Evolutionary conservation across 2,329 filamentous ascomycete genomes (phyloP), one percentile per base, ranked within the genome.

Genomic region (Fusarium liriodendri): DNA sequence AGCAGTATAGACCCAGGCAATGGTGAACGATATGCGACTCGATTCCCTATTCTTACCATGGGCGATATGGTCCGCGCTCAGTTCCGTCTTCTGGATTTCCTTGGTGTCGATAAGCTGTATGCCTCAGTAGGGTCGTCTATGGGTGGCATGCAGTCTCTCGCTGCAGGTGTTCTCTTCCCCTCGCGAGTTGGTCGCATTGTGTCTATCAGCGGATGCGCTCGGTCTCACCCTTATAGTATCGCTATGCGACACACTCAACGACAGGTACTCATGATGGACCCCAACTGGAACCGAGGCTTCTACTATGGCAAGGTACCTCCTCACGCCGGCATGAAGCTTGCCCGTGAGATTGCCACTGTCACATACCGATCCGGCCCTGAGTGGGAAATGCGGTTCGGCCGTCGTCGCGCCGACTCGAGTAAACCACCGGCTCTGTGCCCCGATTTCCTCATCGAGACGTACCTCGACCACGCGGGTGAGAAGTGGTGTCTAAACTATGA

Each of bases 251-350:
- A 99, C 84, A 98, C 96, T 0, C 97, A 99, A 84, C 92, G 97
- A 32, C 97, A 98, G 85, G 97, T 98, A 1, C 89, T 99, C 57
- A 98, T 99, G 95, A 98, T 98, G 93, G 97, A 99, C 79, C 95
- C 95, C 3, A 95, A 97, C 79, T 99, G 97, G 97, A 94, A 94
- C 76, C 91, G 97, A 38, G 97, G 97, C 2, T 97, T 96, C 85
- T 98, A 98, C 86, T 97, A 98, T 81, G 93, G 92, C 79, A 86
- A 87, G 47, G 91, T 99, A 8, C 97, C 97, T 3, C 97, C 97
- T 1, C 97, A 99, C 80, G 92, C 94, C 0, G 97, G 97, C 59
- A 98, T 99, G 96, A 99, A 99, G 84, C 92, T 99, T 8, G 96
- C 97, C 1, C 92, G 97, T 68, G 94, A 99, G 84, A 99, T 99